Percentiles rank a stretch among this genome's conserved stretches.
phyloP scores from a whole-genome alignment of 208 protist species.

The Wallacemonas sp. region DNA sequence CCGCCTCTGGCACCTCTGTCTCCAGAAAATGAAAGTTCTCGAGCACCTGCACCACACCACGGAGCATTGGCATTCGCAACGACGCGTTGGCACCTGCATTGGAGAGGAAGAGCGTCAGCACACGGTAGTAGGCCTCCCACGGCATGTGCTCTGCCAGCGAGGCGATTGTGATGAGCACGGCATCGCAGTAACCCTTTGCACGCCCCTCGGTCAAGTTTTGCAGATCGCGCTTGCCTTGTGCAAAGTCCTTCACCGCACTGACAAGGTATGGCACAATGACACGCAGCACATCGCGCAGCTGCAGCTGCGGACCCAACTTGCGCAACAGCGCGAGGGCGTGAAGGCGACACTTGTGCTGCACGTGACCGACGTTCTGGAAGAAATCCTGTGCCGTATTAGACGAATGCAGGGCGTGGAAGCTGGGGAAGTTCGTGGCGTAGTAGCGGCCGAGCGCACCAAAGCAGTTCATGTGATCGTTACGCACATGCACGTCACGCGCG shows the following conservation, averaged over 20 bases:
- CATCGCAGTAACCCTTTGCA: constrained; percentile 84
- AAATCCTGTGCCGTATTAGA: constrained; percentile 79
- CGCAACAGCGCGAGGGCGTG: constrained; percentile 77
- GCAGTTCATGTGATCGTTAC: constrained; percentile 70
- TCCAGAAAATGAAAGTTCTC: constrained; percentile 86
- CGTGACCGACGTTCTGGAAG: constrained; percentile 81
- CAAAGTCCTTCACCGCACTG: constrained; percentile 83
- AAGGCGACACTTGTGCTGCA: constrained; percentile 81
- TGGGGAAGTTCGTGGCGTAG: constrained; percentile 62
- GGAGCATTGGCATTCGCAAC: constrained; percentile 79
- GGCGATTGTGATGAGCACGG: constrained; percentile 75
- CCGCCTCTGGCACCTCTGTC: constrained; percentile 20
- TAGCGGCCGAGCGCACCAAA: constrained; percentile 69
- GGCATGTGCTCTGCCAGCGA: constrained; percentile 65
- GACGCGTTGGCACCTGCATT: constrained; percentile 69
- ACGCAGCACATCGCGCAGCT: constrained; percentile 78
- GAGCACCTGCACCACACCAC: constrained; percentile 87
- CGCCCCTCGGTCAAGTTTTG: constrained; percentile 80
- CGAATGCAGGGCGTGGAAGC: constrained; percentile 71
- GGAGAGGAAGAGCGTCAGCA: constrained; percentile 77
- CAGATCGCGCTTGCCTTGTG: constrained; percentile 79
- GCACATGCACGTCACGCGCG: constrained; percentile 73
- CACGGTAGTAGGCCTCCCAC: constrained; percentile 88
- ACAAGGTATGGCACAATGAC: constrained; percentile 89
- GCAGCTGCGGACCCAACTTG: constrained; percentile 37